Evolutionary conservation across 108 stramenopile species (phyloP), one percentile per base, ranked within the genome.

Genomic region (Halocafeteria seosinensis): DNA sequence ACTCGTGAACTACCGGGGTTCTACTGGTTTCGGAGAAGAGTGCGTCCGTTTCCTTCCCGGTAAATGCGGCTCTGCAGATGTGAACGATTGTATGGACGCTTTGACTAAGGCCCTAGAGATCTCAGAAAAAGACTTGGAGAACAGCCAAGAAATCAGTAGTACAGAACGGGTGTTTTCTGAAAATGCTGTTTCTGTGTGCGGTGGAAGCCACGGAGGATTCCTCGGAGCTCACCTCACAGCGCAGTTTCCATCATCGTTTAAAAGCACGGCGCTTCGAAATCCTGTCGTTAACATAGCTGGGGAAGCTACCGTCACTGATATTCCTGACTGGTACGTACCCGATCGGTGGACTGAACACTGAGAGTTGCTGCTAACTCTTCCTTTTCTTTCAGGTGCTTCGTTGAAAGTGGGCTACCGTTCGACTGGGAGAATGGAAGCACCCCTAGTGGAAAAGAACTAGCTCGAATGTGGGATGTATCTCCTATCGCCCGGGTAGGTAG

Each of bases 141-240:
- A n/a, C 17, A 21, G 17, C 17, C 17, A 17, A 21, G 42, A 47
- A 21, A n/a, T n/a, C 42, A n/a, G 17, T n/a, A 17, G 17, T 17
- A n/a, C 42, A 17, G 42, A 47, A 78, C 28, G 55, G 13, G 70
- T 70, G 30, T 0, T 68, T n/a, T 81, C 87, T 66, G 35, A 66
- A 3, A 61, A 53, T 8, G 67, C 78, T 6, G 64, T 88, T 38
- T 85, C 84, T 17, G 76, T 91, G 47, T 83, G 83, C 59, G 90
- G 90, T 51, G 90, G 90, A 1, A 81, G 79, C 21, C 92, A 94
- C 69, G 92, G 92, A 58, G 91, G 91, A 11, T 93, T 86, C 70
- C 66, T 93, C n/a, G 79, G 81, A 4, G 83, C 73, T 17, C 87
- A 89, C 68, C 71, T 83, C 31, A 78, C 83, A 9, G 86, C 77